phyloP scores from a whole-genome alignment of 2,329 filamentous ascomycete genomes.

The Aspergillus floridensis region DNA sequence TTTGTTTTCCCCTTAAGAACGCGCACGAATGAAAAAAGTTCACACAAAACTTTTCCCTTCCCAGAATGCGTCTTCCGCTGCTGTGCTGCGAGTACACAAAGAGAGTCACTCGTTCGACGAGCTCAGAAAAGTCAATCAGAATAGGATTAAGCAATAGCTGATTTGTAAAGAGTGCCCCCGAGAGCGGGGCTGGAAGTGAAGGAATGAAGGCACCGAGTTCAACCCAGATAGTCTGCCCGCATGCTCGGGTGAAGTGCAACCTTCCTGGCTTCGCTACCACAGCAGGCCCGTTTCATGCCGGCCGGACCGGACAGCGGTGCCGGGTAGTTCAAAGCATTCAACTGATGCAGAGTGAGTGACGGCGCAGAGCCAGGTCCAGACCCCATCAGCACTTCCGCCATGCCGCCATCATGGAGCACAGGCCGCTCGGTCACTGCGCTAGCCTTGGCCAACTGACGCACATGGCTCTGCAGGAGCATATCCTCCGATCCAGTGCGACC shows the following conservation, averaged over 20 bases:
- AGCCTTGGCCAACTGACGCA: constrained; percentile 37
- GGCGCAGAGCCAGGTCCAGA: constrained; percentile 19
- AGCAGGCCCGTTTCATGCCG: constrained; percentile 43
- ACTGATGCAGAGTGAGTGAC: constrained; percentile 14
- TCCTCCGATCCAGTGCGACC: constrained; percentile 42
- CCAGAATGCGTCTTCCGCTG: constrained; percentile 16
- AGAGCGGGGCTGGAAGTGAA: constrained; percentile 1
- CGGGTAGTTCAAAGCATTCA: constrained; percentile 22
- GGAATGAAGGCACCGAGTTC: constrained; percentile 8
- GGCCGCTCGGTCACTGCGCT: constrained; percentile 24
- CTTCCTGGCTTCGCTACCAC: constrained; percentile 39
- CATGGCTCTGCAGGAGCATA: constrained; percentile 36
- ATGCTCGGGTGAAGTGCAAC: constrained; percentile 35
- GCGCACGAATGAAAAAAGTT: constrained; percentile 22
- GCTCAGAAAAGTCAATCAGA: constrained; percentile 9
- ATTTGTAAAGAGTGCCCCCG: constrained; percentile 8
- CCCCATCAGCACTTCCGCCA: constrained; percentile 34
- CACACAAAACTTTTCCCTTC: constrained; percentile 22
- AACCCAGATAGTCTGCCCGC: constrained; percentile 31
- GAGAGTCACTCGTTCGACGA: constrained; percentile 22
- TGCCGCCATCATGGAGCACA: constrained; percentile 32
- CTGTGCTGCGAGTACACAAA: constrained; percentile 16
- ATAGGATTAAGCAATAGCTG: constrained; percentile 17
- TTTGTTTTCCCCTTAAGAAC: constrained; percentile 26
- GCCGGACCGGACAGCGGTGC: constrained; percentile 34